Evolutionary conservation across 441 rosid genomes (phyloP).

Genomic region (Croton setiger): DNA sequence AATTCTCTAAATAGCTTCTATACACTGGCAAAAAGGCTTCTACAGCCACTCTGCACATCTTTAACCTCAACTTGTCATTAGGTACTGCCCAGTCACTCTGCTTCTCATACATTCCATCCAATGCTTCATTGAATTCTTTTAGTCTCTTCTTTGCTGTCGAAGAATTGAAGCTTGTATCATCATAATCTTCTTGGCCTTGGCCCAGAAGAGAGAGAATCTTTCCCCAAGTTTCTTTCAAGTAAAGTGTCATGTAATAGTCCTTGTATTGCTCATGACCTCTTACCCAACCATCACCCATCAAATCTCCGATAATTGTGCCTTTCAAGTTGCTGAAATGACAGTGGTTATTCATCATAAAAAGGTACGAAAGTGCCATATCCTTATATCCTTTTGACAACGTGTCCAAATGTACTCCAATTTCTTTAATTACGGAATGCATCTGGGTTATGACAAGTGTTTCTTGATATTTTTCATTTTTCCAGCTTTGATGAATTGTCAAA

Average conservation of each 20-base stretch:
- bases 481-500: constrained; percentile 50
- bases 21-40: constrained; percentile 57
- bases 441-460: constrained; percentile 46
- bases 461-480: constrained; percentile 55
- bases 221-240: constrained; percentile 69
- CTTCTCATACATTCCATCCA: constrained; percentile 53
- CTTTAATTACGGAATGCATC: constrained; percentile 46
- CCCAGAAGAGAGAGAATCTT: constrained; percentile 31
- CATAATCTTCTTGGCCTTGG: constrained; percentile 23
- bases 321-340: constrained; percentile 50
- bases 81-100: constrained; percentile 63
- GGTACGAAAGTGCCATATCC: constrained; percentile 42
- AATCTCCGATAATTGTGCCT: constrained; percentile 53
- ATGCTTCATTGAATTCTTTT: constrained; percentile 45
- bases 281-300: constrained; percentile 82
- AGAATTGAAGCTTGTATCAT: constrained; percentile 6
- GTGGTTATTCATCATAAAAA: constrained; percentile 90
- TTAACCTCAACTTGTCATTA: constrained; percentile 49
- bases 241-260: constrained; percentile 59
- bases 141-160: constrained; percentile 31
- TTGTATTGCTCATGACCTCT: constrained; percentile 58
- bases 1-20: constrained; percentile 38
- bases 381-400: constrained; percentile 55
- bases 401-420: constrained; percentile 63
- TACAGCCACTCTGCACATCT: constrained; percentile 38